A percentile compares a stretch with the other conserved stretches of the same genome.
Conservation (phyloP, 192 early-diverging fungal species). For the Hyaloraphidium curvatum region DNA sequence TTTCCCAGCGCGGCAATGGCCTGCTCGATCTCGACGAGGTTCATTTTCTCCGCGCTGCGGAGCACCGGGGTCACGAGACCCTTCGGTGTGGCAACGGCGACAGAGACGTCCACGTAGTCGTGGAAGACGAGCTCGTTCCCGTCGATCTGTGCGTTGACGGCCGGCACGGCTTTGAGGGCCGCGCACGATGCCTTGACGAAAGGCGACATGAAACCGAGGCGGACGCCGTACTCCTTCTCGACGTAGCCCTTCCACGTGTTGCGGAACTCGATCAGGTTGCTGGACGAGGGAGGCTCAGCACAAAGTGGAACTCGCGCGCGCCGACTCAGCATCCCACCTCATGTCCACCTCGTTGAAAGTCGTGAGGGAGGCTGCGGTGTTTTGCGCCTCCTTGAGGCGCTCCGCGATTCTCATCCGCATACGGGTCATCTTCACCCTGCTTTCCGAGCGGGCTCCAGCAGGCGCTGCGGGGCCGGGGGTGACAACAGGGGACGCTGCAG, state of each 20-base stretch:
- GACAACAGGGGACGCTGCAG: too few species aligned
- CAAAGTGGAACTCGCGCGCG: not conserved
- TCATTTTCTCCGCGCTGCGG: constrained; percentile 72
- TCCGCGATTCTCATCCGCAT: constrained; percentile 89
- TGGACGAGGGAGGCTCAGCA: constrained; percentile 8
- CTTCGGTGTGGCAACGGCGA: constrained; percentile 97
- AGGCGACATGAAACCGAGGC: constrained; percentile 95
- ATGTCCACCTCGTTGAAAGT: constrained; percentile 99
- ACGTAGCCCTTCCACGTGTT: constrained; percentile 85
- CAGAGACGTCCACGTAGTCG: constrained; percentile 87
- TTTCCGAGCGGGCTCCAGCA: not conserved
- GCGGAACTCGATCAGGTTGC: constrained; percentile 78
- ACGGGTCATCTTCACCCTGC: constrained; percentile 70
- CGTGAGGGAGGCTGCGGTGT: constrained; percentile 87
- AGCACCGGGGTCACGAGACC: constrained; percentile 94
- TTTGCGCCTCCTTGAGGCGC: constrained; percentile 92
- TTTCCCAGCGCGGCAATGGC: constrained; percentile 68
- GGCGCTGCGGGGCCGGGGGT: too few species aligned
- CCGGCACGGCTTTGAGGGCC: constrained; percentile 77
- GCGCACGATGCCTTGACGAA: constrained; percentile 80
- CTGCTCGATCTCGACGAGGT: constrained; percentile 80
- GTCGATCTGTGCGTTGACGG: constrained; percentile 88
- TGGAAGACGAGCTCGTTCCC: constrained; percentile 71
- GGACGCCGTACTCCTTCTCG: constrained; percentile 82
- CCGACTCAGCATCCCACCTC: constrained; percentile 26